phyloP scores from a whole-genome alignment of 305 asterid genomes.

The Salvia sclarea region DNA sequence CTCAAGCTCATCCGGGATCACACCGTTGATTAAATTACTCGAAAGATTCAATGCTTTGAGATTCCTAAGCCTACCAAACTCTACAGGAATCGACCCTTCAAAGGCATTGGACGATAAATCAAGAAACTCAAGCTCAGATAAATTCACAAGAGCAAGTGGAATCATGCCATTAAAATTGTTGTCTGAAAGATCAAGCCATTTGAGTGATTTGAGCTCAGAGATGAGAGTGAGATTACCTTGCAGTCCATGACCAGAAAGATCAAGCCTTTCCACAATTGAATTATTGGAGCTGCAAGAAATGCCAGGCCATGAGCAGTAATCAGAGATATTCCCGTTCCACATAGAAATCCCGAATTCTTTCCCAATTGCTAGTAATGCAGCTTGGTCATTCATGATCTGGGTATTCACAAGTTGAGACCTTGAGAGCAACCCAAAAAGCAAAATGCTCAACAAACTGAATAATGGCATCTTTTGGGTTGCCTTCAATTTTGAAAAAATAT shows the following conservation, averaged over 20 bases:
- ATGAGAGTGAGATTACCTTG: constrained; percentile 83
- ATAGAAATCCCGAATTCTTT: constrained; percentile 56
- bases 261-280: constrained; percentile 72
- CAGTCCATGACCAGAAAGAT: constrained; percentile 62
- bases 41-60: constrained; percentile 76
- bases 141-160: constrained; percentile 61
- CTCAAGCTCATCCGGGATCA: constrained; percentile 67
- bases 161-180: constrained; percentile 75
- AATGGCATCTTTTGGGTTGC: constrained; percentile 51
- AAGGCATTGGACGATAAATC: constrained; percentile 85
- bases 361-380: constrained; percentile 53
- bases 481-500: neutral
- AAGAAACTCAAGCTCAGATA: constrained; percentile 77
- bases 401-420: constrained; percentile 47
- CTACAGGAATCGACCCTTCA: constrained; percentile 63
- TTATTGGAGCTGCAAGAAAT: constrained; percentile 69
- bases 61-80: constrained; percentile 55
- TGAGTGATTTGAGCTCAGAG: constrained; percentile 72
- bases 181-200: constrained; percentile 80
- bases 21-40: constrained; percentile 53
- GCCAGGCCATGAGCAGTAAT: constrained; percentile 76
- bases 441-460: constrained; percentile 40
- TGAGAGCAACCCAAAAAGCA: constrained; percentile 56
- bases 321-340: constrained; percentile 63
- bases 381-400: constrained; percentile 49